Conservation (phyloP, 495 filamentous ascomycete species). For the Podospora anserina region DNA sequence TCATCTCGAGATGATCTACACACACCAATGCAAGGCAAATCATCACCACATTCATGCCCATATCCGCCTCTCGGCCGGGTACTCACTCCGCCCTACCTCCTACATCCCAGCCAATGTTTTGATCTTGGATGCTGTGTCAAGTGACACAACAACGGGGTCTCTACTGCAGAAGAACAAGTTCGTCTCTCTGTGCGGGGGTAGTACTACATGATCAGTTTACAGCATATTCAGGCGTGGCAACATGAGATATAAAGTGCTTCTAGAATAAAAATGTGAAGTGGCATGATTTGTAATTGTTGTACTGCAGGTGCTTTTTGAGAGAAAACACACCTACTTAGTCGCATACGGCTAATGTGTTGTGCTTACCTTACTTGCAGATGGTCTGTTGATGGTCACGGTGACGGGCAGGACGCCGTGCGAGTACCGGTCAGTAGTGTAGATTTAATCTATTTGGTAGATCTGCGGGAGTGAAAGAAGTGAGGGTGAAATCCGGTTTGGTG, state of each 20-base stretch:
- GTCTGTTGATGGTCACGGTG: neutral
- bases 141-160: neutral
- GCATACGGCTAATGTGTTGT: neutral
- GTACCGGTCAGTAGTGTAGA: neutral
- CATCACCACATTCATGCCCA: neutral
- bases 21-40: neutral
- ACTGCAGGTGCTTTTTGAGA: neutral
- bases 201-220: neutral
- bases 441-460: neutral
- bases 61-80: neutral
- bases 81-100: neutral
- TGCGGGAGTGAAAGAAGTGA: too few species aligned
- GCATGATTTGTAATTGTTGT: neutral
- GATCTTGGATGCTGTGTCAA: neutral
- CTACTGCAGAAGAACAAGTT: too few species aligned
- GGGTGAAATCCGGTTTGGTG: too few species aligned
- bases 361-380: neutral
- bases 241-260: neutral
- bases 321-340: too few species aligned
- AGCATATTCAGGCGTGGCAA: neutral
- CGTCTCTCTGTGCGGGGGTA: neutral
- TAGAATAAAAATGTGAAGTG: neutral
- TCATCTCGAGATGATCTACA: neutral
- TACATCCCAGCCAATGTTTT: neutral
- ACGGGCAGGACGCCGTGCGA: neutral